Conservation (phyloP, 345 rosid genomes). For the Viola odorata region DNA sequence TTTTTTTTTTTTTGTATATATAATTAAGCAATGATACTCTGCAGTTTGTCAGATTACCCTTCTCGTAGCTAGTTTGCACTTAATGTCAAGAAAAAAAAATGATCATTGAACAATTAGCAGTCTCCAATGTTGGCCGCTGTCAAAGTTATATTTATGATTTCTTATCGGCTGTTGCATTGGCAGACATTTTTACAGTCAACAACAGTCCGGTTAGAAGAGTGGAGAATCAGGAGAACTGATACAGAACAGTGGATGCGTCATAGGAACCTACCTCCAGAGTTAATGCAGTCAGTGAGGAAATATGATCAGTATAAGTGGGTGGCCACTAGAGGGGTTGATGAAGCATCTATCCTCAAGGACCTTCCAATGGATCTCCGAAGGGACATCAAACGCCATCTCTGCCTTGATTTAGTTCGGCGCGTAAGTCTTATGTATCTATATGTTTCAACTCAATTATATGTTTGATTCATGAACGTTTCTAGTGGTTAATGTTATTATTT, state of each 20-base stretch:
- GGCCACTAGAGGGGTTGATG: constrained; percentile 86
- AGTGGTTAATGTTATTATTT: background rate
- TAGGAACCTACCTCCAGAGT: constrained; percentile 68
- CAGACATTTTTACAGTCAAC: constrained; percentile 85
- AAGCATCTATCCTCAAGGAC: constrained; percentile 65
- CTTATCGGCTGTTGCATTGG: constrained; percentile 8
- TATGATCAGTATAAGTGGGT: constrained; percentile 85
- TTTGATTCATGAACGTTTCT: background rate
- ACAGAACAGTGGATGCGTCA: constrained; percentile 96
- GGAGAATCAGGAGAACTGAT: constrained; percentile 91
- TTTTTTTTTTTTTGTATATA: no score
- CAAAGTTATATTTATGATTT: no score
- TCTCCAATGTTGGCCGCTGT: no score
- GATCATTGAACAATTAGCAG: no score
- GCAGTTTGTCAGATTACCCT: no score
- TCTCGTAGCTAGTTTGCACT: no score
- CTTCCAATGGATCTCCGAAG: constrained; percentile 78
- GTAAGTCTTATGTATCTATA: constrained; percentile 39
- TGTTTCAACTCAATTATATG: background rate
- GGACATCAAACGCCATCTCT: constrained; percentile 87
- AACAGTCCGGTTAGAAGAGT: constrained; percentile 72
- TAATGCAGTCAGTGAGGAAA: constrained; percentile 62
- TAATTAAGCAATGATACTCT: no score
- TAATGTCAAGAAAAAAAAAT: no score
- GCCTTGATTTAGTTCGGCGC: constrained; percentile 81